These are phyloP conservation scores for Dactylellina sp. DNA, from an alignment of 2,329 filamentous ascomycete genomes.

Conservation along the genomic window DNA sequence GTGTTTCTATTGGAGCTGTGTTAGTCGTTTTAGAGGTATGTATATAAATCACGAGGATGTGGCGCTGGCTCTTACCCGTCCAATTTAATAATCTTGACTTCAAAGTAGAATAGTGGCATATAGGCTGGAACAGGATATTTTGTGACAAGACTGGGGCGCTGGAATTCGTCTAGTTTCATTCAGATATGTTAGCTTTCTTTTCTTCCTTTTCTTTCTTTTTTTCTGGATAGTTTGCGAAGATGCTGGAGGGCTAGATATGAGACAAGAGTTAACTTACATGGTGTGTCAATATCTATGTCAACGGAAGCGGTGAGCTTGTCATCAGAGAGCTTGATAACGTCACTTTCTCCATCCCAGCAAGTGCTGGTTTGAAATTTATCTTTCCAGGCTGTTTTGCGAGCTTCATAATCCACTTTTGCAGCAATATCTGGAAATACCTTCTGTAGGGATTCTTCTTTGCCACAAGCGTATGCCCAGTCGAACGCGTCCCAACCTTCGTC, in stretches of 20 bases:
- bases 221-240: no score
- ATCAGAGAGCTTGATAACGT: conserved; percentile 12
- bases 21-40: background rate
- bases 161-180: background rate
- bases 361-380: background rate
- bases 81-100: conserved; percentile 19
- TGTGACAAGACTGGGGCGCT: background rate
- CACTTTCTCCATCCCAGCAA: conserved; percentile 1
- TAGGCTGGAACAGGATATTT: conserved; percentile 21
- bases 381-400: conserved; percentile 15
- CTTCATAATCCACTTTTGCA: conserved; percentile 1
- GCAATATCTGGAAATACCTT: conserved; percentile 5
- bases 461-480: conserved; percentile 39
- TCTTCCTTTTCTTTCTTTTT: no score
- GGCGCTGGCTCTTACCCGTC: background rate
- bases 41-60: background rate
- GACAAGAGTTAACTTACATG: conserved; percentile 3
- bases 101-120: conserved; percentile 31
- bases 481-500: conserved; percentile 35
- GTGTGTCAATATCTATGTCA: background rate
- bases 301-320: conserved; percentile 5
- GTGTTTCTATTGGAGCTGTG: background rate
- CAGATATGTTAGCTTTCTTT: background rate
- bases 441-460: background rate
- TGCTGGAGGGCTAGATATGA: no score